Percentiles rank a stretch among this genome's conserved stretches.
Evolutionary conservation across 768 basidiomycete species (phyloP).

Genomic region (Lactarius akahatsu): DNA sequence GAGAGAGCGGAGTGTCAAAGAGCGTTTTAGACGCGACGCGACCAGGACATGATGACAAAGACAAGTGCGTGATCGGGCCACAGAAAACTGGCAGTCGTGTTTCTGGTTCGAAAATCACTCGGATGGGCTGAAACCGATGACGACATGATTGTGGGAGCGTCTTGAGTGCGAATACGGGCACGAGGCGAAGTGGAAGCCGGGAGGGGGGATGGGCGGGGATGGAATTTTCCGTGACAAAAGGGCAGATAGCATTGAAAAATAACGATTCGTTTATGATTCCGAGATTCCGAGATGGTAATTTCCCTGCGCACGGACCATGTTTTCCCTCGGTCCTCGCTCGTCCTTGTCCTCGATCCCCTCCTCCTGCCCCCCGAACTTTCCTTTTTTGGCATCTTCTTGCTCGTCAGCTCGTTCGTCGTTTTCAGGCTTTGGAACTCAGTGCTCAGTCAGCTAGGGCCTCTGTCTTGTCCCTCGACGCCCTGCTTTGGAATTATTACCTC

Average conservation of each 20-base stretch:
- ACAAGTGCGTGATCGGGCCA: background rate
- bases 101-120: background rate
- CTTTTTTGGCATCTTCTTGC: constrained; percentile 36
- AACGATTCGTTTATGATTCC: constrained; percentile 11
- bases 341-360: constrained; percentile 26
- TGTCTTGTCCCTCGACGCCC: background rate
- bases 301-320: constrained; percentile 30
- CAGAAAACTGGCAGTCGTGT: background rate
- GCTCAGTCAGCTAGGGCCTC: background rate
- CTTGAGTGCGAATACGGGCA: background rate
- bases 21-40: background rate
- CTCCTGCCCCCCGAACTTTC: constrained; percentile 34
- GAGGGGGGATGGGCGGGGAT: background rate
- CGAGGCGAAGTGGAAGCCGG: background rate
- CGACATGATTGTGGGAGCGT: background rate
- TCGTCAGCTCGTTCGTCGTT: constrained; percentile 19
- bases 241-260: background rate
- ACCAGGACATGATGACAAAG: background rate
- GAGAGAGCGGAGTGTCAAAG: background rate
- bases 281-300: constrained; percentile 25
- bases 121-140: background rate
- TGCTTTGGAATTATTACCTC: background rate
- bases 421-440: constrained; percentile 12
- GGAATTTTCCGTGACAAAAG: constrained; percentile 1
- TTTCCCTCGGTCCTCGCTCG: background rate